Base-by-base conservation (phyloP, 2,329 filamentous ascomycete species). In the Aureobasidium sp. region DNA sequence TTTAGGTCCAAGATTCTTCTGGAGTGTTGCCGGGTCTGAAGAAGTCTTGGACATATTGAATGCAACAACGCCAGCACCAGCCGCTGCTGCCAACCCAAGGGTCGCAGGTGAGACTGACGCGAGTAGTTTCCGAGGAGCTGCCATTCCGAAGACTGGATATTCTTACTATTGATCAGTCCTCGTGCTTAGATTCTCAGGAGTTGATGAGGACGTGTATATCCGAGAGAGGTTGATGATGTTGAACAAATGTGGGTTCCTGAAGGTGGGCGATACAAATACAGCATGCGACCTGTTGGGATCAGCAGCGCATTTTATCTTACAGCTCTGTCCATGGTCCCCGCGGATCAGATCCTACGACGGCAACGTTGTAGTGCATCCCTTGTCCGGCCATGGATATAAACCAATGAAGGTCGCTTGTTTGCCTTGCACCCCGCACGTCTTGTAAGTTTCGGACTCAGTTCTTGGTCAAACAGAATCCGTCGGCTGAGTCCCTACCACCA, bases 101-200 rank as follows among this genome's bases (percentile, higher is more conserved):
- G 60, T 47, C 50, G 31, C 48, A 10, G 60, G 60, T 10, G 60
- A 55, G n/a, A 64, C 16, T 8, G 60, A 55, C 4, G 60, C 38
- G n/a, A 64, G 60, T 25, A 64, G 29, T 64, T 23, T 54, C 27
- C 60, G 38, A 62, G 59, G 47, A 4, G 59, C 45, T 53, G 59
- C 47, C 59, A 62, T 62, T 11, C 13, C 31, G 33, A 38, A 23
- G 42, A 20, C 18, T 20, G 15, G 4, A 10, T 10, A 8, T 40
- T 36, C 38, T 40, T 40, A 40, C 38, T 40, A 16, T 10, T 16
- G 38, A 40, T 40, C 13, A 4, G 13, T 4, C 4, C 13, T 40
- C 38, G 38, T 40, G 7, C 38, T 40, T 16, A 16, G 18, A 16
- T 9, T 40, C 4, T 40, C 13, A 40, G 38, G 15, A 16, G 11